These are phyloP conservation scores for Davidsoniella neocaledoniae DNA, from an alignment of 2,329 filamentous ascomycete genomes.

Conservation along the genomic window DNA sequence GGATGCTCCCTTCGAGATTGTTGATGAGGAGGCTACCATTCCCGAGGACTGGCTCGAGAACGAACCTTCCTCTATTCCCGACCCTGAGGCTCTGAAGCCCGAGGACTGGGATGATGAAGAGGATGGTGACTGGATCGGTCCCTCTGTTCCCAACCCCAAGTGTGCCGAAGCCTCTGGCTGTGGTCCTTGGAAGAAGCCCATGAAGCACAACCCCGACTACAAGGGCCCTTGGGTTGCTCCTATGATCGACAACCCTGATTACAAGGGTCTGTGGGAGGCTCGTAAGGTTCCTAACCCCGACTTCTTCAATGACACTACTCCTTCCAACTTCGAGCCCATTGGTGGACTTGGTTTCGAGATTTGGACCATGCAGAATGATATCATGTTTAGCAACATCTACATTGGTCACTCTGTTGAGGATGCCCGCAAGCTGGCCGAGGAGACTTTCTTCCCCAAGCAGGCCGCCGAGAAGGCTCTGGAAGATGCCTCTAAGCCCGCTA, in stretches of 20 bases:
- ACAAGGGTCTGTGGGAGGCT: slow-evolving; percentile 92
- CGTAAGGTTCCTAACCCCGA: slow-evolving; percentile 93
- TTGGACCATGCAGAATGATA: slow-evolving; percentile 99
- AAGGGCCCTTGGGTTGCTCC: slow-evolving; percentile 98
- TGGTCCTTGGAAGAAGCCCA: slow-evolving; percentile 78
- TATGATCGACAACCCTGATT: slow-evolving; percentile 88
- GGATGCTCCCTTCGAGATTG: slow-evolving; percentile 90
- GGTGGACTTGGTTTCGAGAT: slow-evolving; percentile 98
- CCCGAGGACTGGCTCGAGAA: slow-evolving; percentile 93
- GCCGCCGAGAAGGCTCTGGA: slow-evolving; percentile 66
- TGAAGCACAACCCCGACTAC: slow-evolving; percentile 89
- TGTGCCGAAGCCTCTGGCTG: slow-evolving; percentile 86
- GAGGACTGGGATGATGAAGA: slow-evolving; percentile 99
- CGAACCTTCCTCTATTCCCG: slow-evolving; percentile 65
- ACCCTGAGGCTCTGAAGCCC: slow-evolving; percentile 92
- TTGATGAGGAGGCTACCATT: slow-evolving; percentile 79
- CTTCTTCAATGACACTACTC: slow-evolving; percentile 94
- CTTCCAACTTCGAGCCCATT: slow-evolving; percentile 94
- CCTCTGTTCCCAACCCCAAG: slow-evolving; percentile 87
- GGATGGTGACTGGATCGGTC: slow-evolving; percentile 91
- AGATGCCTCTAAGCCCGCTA: slow-evolving; percentile 64
- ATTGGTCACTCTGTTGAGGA: slow-evolving; percentile 93
- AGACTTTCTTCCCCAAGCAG: slow-evolving; percentile 84
- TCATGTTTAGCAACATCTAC: slow-evolving; percentile 99
- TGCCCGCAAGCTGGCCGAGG: slow-evolving; percentile 70